Conservation (phyloP, 176 grass and related monocot genomes). For the Hsuehochloa calcarea region DNA sequence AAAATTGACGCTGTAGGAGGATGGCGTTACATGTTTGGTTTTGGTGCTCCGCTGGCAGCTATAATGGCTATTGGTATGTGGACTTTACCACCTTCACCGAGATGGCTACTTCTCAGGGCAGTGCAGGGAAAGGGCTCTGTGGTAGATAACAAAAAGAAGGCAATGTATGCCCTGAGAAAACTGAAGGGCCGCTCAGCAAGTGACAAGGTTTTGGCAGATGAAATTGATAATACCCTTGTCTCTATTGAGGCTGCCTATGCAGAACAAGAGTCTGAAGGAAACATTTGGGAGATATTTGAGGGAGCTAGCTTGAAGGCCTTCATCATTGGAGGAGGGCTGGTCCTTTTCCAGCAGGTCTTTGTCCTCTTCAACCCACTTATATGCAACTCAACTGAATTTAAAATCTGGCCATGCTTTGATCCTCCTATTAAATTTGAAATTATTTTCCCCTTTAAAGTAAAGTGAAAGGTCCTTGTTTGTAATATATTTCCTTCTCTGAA, state of each 20-base stretch:
- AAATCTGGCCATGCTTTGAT: constrained; percentile 1
- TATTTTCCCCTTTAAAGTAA: not conserved
- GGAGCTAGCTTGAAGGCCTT: constrained; percentile 96
- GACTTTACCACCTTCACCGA: constrained; percentile 73
- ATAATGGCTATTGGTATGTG: constrained; percentile 87
- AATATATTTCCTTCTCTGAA: not conserved
- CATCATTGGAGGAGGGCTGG: constrained; percentile 86
- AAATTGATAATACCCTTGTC: constrained; percentile 68
- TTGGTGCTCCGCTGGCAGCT: constrained; percentile 70
- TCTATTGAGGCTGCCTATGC: constrained; percentile 78
- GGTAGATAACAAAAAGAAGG: constrained; percentile 80
- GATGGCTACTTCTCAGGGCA: constrained; percentile 87
- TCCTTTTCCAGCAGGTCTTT: constrained; percentile 92
- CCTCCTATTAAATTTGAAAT: constrained; percentile 12
- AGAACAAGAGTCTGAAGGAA: constrained; percentile 69
- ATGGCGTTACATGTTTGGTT: constrained; percentile 95
- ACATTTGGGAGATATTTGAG: constrained; percentile 78
- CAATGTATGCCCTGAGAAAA: constrained; percentile 58
- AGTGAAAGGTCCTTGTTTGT: constrained; percentile 8
- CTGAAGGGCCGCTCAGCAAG: constrained; percentile 58
- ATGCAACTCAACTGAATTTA: not conserved
- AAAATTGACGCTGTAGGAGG: constrained; percentile 73
- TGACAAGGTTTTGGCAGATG: constrained; percentile 56
- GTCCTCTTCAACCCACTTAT: constrained; percentile 21
- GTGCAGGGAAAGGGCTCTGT: constrained; percentile 71